Base-by-base conservation (phyloP, 208 protist species). In the Crithidia fasciculata region DNA sequence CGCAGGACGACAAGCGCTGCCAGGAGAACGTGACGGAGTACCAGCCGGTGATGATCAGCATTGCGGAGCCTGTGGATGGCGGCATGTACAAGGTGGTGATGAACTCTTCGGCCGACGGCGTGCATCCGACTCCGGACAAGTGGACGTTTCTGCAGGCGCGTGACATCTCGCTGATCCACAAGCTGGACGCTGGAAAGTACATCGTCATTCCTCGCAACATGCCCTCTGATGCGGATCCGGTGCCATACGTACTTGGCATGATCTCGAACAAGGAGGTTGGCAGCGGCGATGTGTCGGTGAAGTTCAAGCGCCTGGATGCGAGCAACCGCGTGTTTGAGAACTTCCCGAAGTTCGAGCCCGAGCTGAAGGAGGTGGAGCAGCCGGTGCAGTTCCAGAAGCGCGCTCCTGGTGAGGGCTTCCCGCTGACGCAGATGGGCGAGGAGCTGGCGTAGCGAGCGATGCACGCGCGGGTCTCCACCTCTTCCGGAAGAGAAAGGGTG, bases 61-160 rank as follows among this genome's bases (percentile, higher is more conserved):
- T 95, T 57, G 84, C 90, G 36, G 62, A 87, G 60, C 90, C 87
- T 15, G 69, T 74, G 18, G 84, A 82, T 5, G 64, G 28, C 8
- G 69, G 49, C 36, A 74, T 86, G 56, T 95, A 88, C 83, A 86
- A 85, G 79, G 84, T 95, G 13, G 70, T 88, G 4, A 53, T 91
- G 62, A 95, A 95, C 82, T 92, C 88, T 44, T 86, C 90, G 15
- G 84, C 84, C n/a, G 83, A 89, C 53, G 85, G 84, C 19, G 72
- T 62, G 28, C 78, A 81, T 58, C 91, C 91, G 19, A 81, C 80
- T 59, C 37, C 56, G 19, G 85, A 92, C 70, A 91, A 93, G 77
- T 96, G 87, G 84, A 91, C 84, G 19, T 96, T 96, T 62, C 82
- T 87, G 55, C 85, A 91, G 76, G 87, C 87, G 9, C 88, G 91